These are phyloP conservation scores for Microdochium paspali DNA, from an alignment of 2,329 filamentous ascomycete species.

Conservation along the genomic window DNA sequence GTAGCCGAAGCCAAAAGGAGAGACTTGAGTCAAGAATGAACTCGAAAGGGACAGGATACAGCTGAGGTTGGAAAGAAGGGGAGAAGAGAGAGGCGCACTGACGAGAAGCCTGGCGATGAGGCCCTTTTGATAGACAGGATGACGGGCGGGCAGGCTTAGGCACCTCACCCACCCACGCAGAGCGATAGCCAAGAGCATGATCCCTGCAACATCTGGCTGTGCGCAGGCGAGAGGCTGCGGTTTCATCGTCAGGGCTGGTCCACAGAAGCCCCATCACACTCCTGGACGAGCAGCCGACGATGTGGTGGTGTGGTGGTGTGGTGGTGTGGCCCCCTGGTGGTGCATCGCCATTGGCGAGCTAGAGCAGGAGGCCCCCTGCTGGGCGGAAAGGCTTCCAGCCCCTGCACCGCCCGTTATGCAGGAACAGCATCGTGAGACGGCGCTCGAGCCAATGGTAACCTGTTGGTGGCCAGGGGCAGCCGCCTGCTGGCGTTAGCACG, in stretches of 20 bases:
- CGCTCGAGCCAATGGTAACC: conserved; percentile 11
- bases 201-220: neutral
- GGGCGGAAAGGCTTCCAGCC: conserved; percentile 5
- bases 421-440: conserved; percentile 22
- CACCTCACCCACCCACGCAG: neutral
- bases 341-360: neutral
- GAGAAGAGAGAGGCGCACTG: conserved; percentile 1
- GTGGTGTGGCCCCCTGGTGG: conserved; percentile 10
- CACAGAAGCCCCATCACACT: neutral
- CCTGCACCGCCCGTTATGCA: conserved; percentile 14
- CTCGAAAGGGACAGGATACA: conserved; percentile 5
- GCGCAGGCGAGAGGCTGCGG: neutral
- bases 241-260: neutral
- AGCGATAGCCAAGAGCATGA: neutral
- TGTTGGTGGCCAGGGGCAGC: neutral
- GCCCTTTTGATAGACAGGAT: conserved; percentile 3
- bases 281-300: neutral
- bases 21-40: conserved; percentile 17
- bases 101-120: conserved; percentile 3
- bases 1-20: conserved; percentile 19
- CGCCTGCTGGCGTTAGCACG: neutral
- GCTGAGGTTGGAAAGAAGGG: conserved; percentile 2
- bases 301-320: neutral
- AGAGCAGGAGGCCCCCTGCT: neutral
- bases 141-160: neutral